Percentiles rank a stretch among this genome's conserved stretches.
These are phyloP conservation scores for Hanseniaspora hatyaiensis DNA, from an alignment of 805 yeast genomes.

Conservation along the genomic window DNA sequence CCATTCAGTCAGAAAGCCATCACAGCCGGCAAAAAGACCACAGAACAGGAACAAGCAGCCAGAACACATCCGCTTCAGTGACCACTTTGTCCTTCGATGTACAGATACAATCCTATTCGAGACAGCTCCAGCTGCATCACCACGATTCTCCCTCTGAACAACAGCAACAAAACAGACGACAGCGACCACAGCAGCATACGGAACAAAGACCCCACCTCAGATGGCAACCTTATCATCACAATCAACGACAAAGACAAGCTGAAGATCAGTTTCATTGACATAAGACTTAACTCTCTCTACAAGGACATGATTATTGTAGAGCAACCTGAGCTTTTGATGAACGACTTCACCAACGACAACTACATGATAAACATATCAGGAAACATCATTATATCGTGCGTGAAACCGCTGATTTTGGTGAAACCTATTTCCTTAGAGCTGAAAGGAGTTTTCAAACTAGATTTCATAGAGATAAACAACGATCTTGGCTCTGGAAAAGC, in stretches of 20 bases:
- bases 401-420: slow-evolving; percentile 55
- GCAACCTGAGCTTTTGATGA: slow-evolving; percentile 55
- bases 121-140: slow-evolving; percentile 10
- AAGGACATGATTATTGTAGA: slow-evolving; percentile 61
- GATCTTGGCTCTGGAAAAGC: too few species aligned
- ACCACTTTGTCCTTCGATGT: too few species aligned
- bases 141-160: slow-evolving; percentile 2
- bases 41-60: too few species aligned
- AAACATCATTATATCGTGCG: slow-evolving; percentile 54
- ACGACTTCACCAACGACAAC: slow-evolving; percentile 36
- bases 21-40: too few species aligned
- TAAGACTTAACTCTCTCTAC: slow-evolving; percentile 30
- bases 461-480: slow-evolving; percentile 34
- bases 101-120: slow-evolving; percentile 10
- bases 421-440: slow-evolving; percentile 45
- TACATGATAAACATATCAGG: slow-evolving; percentile 60
- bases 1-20: too few species aligned
- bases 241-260: slow-evolving; percentile 9
- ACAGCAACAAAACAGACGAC: not conserved
- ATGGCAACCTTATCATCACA: slow-evolving; percentile 10
- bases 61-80: too few species aligned
- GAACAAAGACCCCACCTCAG: slow-evolving; percentile 15
- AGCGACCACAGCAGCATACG: not conserved
- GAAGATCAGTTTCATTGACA: slow-evolving; percentile 27
- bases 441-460: slow-evolving; percentile 52